A percentile compares a stretch with the other conserved stretches of the same genome.
phyloP scores from a whole-genome alignment of 164 flowering plant species.

The Vitis rotundifolia region DNA sequence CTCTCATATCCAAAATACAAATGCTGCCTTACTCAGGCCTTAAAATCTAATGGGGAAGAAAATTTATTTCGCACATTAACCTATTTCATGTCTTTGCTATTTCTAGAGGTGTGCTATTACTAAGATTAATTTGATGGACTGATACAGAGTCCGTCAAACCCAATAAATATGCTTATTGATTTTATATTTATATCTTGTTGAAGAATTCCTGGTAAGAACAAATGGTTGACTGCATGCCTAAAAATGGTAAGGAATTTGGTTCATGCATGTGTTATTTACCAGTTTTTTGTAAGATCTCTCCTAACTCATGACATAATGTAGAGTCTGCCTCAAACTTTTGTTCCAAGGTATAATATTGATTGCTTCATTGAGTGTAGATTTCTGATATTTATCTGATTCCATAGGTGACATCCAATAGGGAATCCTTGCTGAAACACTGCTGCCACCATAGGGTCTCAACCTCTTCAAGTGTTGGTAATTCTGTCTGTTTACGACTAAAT shows the following conservation, averaged over 20 bases:
- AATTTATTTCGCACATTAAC: neutral
- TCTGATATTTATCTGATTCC: constrained; percentile 11
- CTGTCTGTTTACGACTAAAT: constrained; percentile 55
- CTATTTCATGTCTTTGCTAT: too few relatives aligned
- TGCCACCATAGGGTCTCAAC: constrained; percentile 32
- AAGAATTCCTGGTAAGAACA: too few relatives aligned
- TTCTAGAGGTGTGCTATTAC: neutral
- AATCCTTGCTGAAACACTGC: constrained; percentile 55
- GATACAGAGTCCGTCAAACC: too few relatives aligned
- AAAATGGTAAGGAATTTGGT: too few relatives aligned
- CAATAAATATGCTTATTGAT: too few relatives aligned
- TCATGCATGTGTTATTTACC: too few relatives aligned
- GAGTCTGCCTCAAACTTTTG: neutral
- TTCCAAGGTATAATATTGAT: neutral
- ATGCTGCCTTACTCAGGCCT: too few relatives aligned
- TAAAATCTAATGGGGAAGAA: neutral
- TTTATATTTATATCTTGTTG: too few relatives aligned
- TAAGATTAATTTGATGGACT: too few relatives aligned
- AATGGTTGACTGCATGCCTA: too few relatives aligned
- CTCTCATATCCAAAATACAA: too few relatives aligned
- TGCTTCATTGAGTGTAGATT: neutral
- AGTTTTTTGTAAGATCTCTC: too few relatives aligned
- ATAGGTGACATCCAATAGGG: constrained; percentile 59
- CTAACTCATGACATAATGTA: neutral
- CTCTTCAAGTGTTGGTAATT: constrained; percentile 10